Evolutionary conservation across 257 asterid genomes (phyloP).

Genomic region (Striga asiatica): DNA sequence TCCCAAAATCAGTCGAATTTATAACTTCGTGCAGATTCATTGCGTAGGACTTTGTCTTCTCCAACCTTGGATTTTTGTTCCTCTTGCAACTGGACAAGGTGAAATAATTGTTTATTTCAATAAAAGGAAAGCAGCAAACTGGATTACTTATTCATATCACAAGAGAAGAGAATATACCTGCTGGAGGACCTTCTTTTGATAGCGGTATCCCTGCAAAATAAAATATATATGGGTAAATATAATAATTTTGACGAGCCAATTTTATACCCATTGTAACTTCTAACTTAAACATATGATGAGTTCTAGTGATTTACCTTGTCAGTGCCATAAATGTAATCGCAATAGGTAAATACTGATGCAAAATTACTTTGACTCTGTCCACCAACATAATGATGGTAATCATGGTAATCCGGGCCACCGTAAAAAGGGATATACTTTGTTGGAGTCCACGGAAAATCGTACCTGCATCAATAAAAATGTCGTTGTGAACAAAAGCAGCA

Average conservation of each 20-base stretch:
- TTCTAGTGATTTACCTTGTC: conserved; percentile 58
- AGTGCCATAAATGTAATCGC: conserved; percentile 93
- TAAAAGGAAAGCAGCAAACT: neutral
- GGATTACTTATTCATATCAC: neutral
- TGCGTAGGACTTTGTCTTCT: neutral
- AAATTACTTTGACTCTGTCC: conserved; percentile 96
- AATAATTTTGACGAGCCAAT: neutral
- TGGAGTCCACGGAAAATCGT: conserved; percentile 88
- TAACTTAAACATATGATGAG: neutral
- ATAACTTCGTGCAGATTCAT: neutral
- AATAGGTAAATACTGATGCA: conserved; percentile 95
- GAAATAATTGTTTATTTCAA: neutral
- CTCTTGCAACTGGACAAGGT: neutral
- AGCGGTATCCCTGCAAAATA: conserved; percentile 65
- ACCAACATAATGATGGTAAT: conserved; percentile 97
- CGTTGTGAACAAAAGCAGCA: conserved; percentile 10
- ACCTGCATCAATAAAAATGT: conserved; percentile 34
- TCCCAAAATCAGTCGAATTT: neutral
- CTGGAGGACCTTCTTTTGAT: conserved; percentile 75
- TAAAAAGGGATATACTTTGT: conserved; percentile 90
- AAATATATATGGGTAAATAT: neutral
- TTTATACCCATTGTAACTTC: conserved; percentile 3
- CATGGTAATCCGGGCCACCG: conserved; percentile 96
- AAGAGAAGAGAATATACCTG: conserved; percentile 38
- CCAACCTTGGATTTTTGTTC: neutral